Base-by-base conservation (phyloP, 148 eudicot species). In the Fagopyrum esculentum region DNA sequence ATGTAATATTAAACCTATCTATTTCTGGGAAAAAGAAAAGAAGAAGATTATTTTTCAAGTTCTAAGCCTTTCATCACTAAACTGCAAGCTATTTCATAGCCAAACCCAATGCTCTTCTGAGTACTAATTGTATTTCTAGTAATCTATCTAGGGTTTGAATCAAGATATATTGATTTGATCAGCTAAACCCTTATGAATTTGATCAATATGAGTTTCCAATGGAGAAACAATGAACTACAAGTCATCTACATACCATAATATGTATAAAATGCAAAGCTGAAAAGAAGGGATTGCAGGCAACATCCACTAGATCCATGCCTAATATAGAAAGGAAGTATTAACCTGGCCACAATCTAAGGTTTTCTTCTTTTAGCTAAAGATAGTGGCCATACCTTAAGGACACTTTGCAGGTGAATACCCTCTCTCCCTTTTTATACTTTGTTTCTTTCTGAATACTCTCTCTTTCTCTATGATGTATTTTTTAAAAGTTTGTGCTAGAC, bases 221-320 rank as follows among this genome's bases (percentile, higher is more conserved):
- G 69, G 69, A 63, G 69, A 30, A 30, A 63, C 29, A 29, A 35
- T 29, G n/a, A 64, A 64, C 17, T 22, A 63, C 44, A 30, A 63
- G 69, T 63, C 69, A 63, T 63, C n/a, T 63, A 63, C 44, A 17
- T 66, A 66, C 71, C 71, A 66, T 13, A 66, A 35, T 43, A 3
- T 35, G 71, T 66, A 66, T 66, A 9, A 66, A 66, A 66, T 35
- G 35, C 4, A 66, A 13, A 66, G 71, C 16, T 66, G 6, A 35
- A 35, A 66, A 4, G 15, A 40, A 6, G 71, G 6, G 45, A 66
- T 66, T 45, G 47, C 47, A 66, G 71, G 47, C 71, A 66, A 66
- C 71, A 66, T 66, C 71, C 71, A 66, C 71, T 66, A 66, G 71
- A 66, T 66, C 71, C 71, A 66, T 66, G 46, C 71, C 71, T 5